Evolutionary conservation across 768 basidiomycete genomes (phyloP), one percentile per base, ranked within the genome.

Genomic region (Gautieria morchelliformis): DNA sequence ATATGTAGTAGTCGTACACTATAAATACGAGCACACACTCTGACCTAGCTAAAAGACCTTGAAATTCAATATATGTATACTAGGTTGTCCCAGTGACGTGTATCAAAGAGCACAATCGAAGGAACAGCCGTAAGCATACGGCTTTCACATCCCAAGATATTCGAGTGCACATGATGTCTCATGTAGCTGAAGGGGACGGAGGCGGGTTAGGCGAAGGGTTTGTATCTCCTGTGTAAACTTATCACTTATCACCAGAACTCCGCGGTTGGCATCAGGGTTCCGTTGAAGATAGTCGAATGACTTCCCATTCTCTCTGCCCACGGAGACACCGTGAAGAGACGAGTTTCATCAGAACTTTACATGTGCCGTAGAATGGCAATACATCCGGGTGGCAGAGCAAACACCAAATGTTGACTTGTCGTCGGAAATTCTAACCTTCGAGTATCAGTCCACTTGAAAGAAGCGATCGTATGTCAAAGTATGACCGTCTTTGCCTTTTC

Each of bases 111-210:
- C 7, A 19, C 17, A 46, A n/a, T 24, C 11, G n/a, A n/a, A n/a
- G n/a, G n/a, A 35, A 35, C 15, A 9, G 45, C 10, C 1, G 2
- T 14, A 9, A 30, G 24, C 48, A 14, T 17, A 49, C 51, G 40
- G 51, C 51, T 39, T 52, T 52, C 14, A 52, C 24, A 40, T 52
- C 51, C 2, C 51, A 22, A 52, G 51, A 52, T 52, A 52, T 35
- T 35, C 35, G 8, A 52, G 51, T 37, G 51, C 51, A 17, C 4
- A 20, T 7, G 51, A 14, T 4, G 51, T 52, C 20, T 52, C 30
- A 22, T 40, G 24, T 22, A 52, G 35, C 51, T 52, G 32, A 27
- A 27, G 27, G n/a, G 19, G 19, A 33, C 1, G 17, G 17, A 11
- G 15, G 11, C 8, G 24, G 1, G 27, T 49, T n/a, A 49, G 17